Evolutionary conservation across 1,284 basidiomycete genomes (phyloP).

Genomic region (Singerocomus rubriflavus): DNA sequence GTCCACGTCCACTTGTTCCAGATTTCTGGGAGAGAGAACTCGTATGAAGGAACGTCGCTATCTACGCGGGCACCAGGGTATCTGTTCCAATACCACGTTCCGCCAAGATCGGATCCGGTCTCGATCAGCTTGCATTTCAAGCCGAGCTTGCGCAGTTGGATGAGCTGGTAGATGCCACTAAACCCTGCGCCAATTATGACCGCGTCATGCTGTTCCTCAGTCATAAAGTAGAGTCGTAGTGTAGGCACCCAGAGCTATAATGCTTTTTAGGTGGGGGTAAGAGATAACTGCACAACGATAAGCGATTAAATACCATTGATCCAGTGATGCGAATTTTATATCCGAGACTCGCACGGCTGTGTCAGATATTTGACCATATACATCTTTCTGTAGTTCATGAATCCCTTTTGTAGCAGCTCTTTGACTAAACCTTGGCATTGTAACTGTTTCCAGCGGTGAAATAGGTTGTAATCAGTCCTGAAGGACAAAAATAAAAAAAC

Average conservation of each 20-base stretch:
- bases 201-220: slow-evolving; percentile 11
- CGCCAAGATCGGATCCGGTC: slow-evolving; percentile 12
- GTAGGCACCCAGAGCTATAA: background rate
- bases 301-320: slow-evolving; percentile 1
- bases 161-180: slow-evolving; percentile 12
- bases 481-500: too few relatives aligned
- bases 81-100: slow-evolving; percentile 16
- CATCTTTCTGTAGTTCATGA: too few relatives aligned
- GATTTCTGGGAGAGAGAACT: slow-evolving; percentile 10
- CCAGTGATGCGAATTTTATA: background rate
- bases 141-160: slow-evolving; percentile 9
- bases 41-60: slow-evolving; percentile 13
- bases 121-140: slow-evolving; percentile 12
- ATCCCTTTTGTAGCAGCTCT: too few relatives aligned
- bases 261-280: background rate
- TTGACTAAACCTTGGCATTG: too few relatives aligned
- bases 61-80: slow-evolving; percentile 18
- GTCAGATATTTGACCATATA: background rate
- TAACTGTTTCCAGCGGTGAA: too few relatives aligned
- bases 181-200: slow-evolving; percentile 14
- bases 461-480: too few relatives aligned
- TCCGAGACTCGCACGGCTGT: background rate
- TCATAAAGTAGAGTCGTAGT: background rate
- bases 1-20: slow-evolving; percentile 20
- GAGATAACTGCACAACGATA: background rate